Base-by-base conservation (phyloP, 352 stramenopile species). In the Globisporangium okanoganense region DNA sequence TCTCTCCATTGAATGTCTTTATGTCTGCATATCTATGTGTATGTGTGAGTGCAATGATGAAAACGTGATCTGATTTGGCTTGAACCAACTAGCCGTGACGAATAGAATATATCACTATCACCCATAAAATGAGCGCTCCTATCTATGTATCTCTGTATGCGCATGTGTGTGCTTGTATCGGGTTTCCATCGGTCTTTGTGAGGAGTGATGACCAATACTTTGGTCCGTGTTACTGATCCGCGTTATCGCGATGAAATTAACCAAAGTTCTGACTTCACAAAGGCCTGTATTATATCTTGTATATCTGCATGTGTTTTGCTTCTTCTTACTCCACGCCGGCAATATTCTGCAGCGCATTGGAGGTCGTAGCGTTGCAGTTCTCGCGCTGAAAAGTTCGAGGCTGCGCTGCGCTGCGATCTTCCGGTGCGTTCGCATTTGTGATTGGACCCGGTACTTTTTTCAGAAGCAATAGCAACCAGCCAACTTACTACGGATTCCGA, bases 61-160 rank as follows among this genome's bases (percentile, higher is more conserved):
- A 92, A 88, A 60, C 49, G 66, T 64, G 79, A 61, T 72, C 82
- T 87, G 73, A 90, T 81, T 76, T 85, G 85, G 85, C 85, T 95
- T 95, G 83, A 74, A 95, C 85, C 85, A 95, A 95, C 85, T 93
- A 95, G 85, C 83, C 82, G 62, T 95, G 85, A 90, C 79, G 85
- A 92, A 56, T 91, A 73, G 65, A 92, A 93, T 85, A 84, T 90
- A 92, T 90, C 83, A 95, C 83, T 92, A 95, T 95, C 85, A 95
- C 85, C 85, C 85, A 95, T 95, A 93, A 93, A 91, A 89, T 95
- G 85, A 95, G 85, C 85, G 67, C 78, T 88, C 66, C 64, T 57
- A 31, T 56, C 52, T 61, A 41, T 67, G 25, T 36, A 5, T 65
- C 20, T 58, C 22, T 70, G 20, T 62, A n/a, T 58, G 36, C n/a